Evolutionary conservation across 768 basidiomycete species (phyloP), one percentile per base, ranked within the genome.

Genomic region (Tylopilus sp.): DNA sequence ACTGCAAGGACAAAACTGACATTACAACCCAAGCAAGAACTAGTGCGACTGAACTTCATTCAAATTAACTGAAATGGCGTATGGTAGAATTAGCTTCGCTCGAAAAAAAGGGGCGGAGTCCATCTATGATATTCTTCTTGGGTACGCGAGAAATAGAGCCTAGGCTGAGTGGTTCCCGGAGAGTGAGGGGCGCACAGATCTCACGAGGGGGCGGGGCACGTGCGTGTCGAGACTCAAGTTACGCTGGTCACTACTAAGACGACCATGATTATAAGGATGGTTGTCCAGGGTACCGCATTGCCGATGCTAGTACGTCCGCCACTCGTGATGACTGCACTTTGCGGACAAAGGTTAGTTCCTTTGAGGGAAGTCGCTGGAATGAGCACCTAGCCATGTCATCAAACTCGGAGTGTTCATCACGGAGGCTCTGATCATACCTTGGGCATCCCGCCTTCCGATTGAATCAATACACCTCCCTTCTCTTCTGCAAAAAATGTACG

Each of bases 401-500:
- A 31, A 12, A 17, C 15, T 26, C 21, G 28, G 1, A 17, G n/a
- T 49, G 28, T 17, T 41, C 31, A 18, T 5, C 6, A 13, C 2
- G 13, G 21, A 3, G 10, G 31, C 25, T 33, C 4, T 15, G 30
- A 50, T 40, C 63, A 6, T 41, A 76, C 75, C 69, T 71, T 73
- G 15, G 82, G 81, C 68, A 73, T 71, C 23, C 81, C 82, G 42
- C 59, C 65, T 22, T 66, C 58, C 17, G 75, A 73, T 20, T 51
- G 55, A 11, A 76, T 68, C 23, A 51, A 62, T 45, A 81, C 61
- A 12, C 72, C 73, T 6, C 80, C 82, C 21, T 69, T 67, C 5
- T 61, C 59, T 48, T 70, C 72, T 8, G 74, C 71, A 2, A 54
- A 56, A 25, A 75, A 57, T 41, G 56, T 60, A 22, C 56, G 68